Base-by-base conservation (phyloP, 78 protist genomes). In the Emiliania huxleyi region DNA sequence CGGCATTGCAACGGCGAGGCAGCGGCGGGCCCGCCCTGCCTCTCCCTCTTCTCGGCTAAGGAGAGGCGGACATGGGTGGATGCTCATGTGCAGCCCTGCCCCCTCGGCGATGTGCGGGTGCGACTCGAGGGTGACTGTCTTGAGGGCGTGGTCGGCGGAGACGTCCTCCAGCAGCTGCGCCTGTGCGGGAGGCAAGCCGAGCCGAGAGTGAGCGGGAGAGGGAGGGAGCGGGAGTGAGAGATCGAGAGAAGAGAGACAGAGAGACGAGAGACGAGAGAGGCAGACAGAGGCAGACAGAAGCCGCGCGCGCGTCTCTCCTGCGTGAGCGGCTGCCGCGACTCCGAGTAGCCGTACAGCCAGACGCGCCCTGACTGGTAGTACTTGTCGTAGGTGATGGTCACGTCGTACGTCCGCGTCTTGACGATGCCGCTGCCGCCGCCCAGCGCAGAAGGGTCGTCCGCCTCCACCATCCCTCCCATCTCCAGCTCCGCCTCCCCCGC, bases 81-180 rank as follows among this genome's bases (percentile, higher is more conserved):
- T 97, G 43, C 95, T 96, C 19, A 97, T 97, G 91, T 93, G 93
- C 19, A 91, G 69, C 35, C 89, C 89, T 0, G 38, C 40, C 18
- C 46, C 46, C 25, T 11, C 4, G n/a, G 85, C 1, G 23, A 77
- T 77, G 85, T 77, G 85, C 55, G 99, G 99, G 94, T 98, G 99
- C 38, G 97, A n/a, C 75, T 97, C 99, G 42, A 98, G 92, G 5
- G 99, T 98, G 37, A 97, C 99, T 18, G 99, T 98, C 93, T 98
- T 98, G 55, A 95, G 93, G n/a, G 97, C 97, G 91, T 98, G 99
- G 87, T 98, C 99, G 35, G 97, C 98, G 52, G 97, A 95, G 85
- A 98, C 95, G 92, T 99, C 99, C 91, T 98, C 98, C 43, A 97
- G 96, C 52, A 98, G 95, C 62, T 96, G 94, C 81, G 93, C 93